Evolutionary conservation across 2,329 filamentous ascomycete species (phyloP).

Genomic region (Cytospora piceae): DNA sequence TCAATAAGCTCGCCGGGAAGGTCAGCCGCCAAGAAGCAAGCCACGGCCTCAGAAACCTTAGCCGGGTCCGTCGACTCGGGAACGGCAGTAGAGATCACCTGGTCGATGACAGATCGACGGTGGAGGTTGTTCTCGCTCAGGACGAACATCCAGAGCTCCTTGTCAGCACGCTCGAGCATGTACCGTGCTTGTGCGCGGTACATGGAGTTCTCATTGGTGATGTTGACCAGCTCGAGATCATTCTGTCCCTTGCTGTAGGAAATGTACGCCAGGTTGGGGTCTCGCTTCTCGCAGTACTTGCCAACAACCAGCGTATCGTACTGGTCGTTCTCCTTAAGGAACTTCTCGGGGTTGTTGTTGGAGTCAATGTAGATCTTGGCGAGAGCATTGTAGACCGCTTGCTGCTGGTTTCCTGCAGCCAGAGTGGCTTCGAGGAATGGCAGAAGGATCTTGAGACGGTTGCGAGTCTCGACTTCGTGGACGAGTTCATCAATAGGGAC

Average conservation of each 20-base stretch:
- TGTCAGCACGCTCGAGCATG: conserved; percentile 84
- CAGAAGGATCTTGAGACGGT: conserved; percentile 90
- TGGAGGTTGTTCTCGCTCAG: conserved; percentile 95
- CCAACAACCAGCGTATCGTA: conserved; percentile 92
- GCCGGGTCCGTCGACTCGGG: conserved; percentile 90
- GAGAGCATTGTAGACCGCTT: conserved; percentile 94
- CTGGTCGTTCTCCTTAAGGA: conserved; percentile 95
- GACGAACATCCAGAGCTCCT: conserved; percentile 93
- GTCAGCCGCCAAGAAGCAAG: conserved; percentile 88
- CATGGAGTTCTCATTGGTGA: conserved; percentile 99
- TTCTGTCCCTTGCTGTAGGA: conserved; percentile 97
- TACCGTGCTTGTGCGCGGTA: conserved; percentile 98
- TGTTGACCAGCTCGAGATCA: conserved; percentile 93
- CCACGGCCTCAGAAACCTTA: conserved; percentile 92
- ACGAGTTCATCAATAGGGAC: conserved; percentile 96
- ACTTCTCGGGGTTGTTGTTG: conserved; percentile 97
- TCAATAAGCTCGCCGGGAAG: conserved; percentile 94
- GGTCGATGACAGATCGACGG: conserved; percentile 89
- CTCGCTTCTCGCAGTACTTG: conserved; percentile 98
- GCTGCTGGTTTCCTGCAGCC: conserved; percentile 88
- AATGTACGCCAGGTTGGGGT: conserved; percentile 93
- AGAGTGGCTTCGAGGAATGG: conserved; percentile 95
- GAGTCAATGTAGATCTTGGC: conserved; percentile 99
- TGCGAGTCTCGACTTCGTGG: conserved; percentile 90
- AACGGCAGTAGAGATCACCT: conserved; percentile 94